A percentile compares a stretch with the other conserved stretches of the same genome.
Conservation (phyloP, 345 rosid species). For the Aurinia saxatilis region DNA sequence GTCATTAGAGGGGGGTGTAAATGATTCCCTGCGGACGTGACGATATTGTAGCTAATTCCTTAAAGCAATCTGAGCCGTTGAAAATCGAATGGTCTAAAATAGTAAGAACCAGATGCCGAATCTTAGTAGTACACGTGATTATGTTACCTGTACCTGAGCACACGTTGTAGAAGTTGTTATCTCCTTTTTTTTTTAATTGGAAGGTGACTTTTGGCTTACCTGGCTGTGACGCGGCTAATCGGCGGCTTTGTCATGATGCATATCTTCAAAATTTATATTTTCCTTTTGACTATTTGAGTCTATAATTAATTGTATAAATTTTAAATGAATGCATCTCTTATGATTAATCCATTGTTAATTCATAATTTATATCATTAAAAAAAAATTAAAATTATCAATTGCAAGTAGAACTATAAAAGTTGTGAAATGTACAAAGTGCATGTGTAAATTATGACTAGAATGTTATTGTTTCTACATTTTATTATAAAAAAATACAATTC, state of each 20-base stretch:
- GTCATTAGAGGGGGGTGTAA: background rate
- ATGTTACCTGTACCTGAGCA: background rate
- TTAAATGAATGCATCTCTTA: conserved; percentile 1
- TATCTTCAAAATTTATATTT: background rate
- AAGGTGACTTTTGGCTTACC: conserved; percentile 19
- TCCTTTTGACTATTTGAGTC: background rate
- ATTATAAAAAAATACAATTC: too few species aligned
- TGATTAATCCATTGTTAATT: background rate
- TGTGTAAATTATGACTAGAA: background rate
- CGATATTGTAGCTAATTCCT: background rate
- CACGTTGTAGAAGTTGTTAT: conserved; percentile 9
- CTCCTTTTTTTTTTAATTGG: background rate
- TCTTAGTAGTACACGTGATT: background rate
- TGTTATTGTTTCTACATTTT: background rate
- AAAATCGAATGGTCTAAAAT: conserved; percentile 16
- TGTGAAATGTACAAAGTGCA: too few species aligned
- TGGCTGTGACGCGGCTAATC: conserved; percentile 34
- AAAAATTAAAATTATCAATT: background rate
- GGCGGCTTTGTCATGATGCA: background rate
- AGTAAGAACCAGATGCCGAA: conserved; percentile 23
- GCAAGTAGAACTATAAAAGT: background rate
- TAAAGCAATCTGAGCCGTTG: conserved; percentile 14
- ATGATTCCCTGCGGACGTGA: conserved; percentile 16
- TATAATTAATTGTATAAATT: background rate
- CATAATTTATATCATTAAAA: background rate